Conservation (phyloP, 805 yeast species). For the Lipomyces chichibuensis region DNA sequence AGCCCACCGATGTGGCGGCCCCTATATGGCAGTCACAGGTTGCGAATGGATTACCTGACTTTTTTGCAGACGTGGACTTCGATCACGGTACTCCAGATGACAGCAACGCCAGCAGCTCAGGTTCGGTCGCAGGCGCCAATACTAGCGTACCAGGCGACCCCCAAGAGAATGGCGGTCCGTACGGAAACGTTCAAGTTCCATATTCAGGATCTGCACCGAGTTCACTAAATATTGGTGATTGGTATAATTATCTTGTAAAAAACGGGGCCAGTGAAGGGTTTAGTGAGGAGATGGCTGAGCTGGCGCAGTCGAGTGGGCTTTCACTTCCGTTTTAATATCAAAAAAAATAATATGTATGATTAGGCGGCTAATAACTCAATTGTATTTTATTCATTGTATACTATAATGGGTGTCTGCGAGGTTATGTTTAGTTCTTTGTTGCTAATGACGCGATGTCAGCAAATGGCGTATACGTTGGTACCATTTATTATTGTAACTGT, state of each 20-base stretch:
- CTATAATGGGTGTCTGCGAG: not conserved
- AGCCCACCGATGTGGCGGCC: not conserved
- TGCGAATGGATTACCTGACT: slow-evolving; percentile 9
- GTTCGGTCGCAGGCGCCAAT: not conserved
- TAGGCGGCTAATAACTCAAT: not conserved
- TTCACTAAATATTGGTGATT: slow-evolving; percentile 45
- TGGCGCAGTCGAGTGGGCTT: slow-evolving; percentile 23
- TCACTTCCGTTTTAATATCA: slow-evolving; percentile 4
- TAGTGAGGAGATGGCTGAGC: slow-evolving; percentile 23
- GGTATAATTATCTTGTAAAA: slow-evolving; percentile 46
- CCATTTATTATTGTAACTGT: not conserved
- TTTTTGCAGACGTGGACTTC: slow-evolving; percentile 14
- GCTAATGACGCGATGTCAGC: not conserved
- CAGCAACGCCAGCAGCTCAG: not conserved
- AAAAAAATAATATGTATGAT: not conserved
- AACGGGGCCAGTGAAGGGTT: slow-evolving; percentile 22
- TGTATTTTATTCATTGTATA: not conserved
- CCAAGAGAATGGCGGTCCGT: not conserved
- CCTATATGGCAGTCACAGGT: not conserved
- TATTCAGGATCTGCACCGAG: slow-evolving; percentile 39
- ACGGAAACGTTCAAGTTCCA: not conserved
- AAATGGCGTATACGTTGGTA: not conserved
- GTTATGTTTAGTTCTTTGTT: not conserved
- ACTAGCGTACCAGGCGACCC: slow-evolving; percentile 1
- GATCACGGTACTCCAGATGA: slow-evolving; percentile 23